These are phyloP conservation scores for Stentor coeruleus DNA, from an alignment of 73 alveolate species.

Conservation along the genomic window DNA sequence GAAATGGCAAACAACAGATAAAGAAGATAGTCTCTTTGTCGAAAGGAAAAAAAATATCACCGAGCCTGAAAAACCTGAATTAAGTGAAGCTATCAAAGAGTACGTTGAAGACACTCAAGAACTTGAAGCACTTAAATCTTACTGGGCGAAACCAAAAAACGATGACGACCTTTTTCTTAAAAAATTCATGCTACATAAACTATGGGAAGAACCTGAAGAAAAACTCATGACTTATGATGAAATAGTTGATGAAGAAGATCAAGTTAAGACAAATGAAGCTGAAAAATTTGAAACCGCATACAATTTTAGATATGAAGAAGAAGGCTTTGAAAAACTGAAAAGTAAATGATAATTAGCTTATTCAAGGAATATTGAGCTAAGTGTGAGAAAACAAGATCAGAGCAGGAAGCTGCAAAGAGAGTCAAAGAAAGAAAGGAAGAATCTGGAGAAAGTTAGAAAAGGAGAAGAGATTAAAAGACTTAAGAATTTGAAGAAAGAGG, in stretches of 20 bases:
- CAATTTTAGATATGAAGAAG: slow-evolving; percentile 55
- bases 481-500: slow-evolving; percentile 48
- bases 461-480: slow-evolving; percentile 43
- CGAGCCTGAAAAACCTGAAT: slow-evolving; percentile 30
- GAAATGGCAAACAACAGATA: background rate
- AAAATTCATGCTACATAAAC: slow-evolving; percentile 41
- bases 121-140: slow-evolving; percentile 33
- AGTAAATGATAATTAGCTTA: slow-evolving; percentile 42
- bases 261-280: slow-evolving; percentile 41
- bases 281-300: slow-evolving; percentile 49
- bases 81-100: slow-evolving; percentile 26
- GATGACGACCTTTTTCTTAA: slow-evolving; percentile 47
- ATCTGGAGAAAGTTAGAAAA: slow-evolving; percentile 41
- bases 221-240: slow-evolving; percentile 37
- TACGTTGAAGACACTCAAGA: slow-evolving; percentile 32
- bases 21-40: slow-evolving; percentile 35
- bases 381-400: slow-evolving; percentile 39
- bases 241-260: slow-evolving; percentile 52
- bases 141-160: slow-evolving; percentile 37
- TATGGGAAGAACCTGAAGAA: slow-evolving; percentile 48
- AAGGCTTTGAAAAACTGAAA: slow-evolving; percentile 25
- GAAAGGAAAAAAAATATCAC: slow-evolving; percentile 26
- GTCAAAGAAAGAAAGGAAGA: slow-evolving; percentile 38
- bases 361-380: slow-evolving; percentile 39
- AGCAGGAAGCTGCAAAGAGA: slow-evolving; percentile 42